Evolutionary conservation across 1,139 yeast genomes (phyloP).

Genomic region (Candida sp.): DNA sequence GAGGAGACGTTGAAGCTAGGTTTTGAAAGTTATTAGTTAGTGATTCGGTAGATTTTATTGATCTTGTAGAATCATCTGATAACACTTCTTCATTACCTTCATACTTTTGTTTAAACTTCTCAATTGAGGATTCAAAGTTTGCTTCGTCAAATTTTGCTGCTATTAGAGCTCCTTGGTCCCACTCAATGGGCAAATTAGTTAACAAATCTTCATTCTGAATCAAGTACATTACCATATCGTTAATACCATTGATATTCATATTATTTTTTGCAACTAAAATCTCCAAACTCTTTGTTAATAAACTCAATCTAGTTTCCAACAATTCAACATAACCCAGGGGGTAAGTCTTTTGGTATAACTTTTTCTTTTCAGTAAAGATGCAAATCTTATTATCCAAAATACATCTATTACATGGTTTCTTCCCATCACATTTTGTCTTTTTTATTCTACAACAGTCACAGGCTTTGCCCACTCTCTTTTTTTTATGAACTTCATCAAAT

Average conservation of each 20-base stretch:
- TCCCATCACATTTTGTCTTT: constrained; percentile 76
- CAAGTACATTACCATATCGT: constrained; percentile 44
- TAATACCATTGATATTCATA: constrained; percentile 36
- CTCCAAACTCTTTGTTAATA: constrained; percentile 55
- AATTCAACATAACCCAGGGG: constrained; percentile 70
- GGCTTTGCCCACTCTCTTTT: constrained; percentile 77
- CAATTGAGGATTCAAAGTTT: constrained; percentile 9
- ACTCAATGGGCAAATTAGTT: constrained; percentile 37
- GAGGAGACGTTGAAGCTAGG: no score
- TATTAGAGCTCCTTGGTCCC: constrained; percentile 43
- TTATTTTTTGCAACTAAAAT: constrained; percentile 15
- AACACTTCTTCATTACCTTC: not conserved
- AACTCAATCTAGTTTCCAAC: constrained; percentile 62
- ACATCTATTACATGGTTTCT: constrained; percentile 72
- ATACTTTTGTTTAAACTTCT: not conserved
- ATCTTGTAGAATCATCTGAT: not conserved
- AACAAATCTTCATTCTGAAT: constrained; percentile 36
- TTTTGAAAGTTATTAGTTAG: not conserved
- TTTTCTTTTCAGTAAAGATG: constrained; percentile 68
- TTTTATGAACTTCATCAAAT: constrained; percentile 22
- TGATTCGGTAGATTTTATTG: not conserved
- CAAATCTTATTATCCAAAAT: constrained; percentile 69
- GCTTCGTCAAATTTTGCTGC: constrained; percentile 30
- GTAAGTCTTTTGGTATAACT: constrained; percentile 56
- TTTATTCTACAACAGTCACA: constrained; percentile 78